A percentile compares a stretch with the other conserved stretches of the same genome.
phyloP scores from a whole-genome alignment of 257 asterid species.

The Coffea canephora region DNA sequence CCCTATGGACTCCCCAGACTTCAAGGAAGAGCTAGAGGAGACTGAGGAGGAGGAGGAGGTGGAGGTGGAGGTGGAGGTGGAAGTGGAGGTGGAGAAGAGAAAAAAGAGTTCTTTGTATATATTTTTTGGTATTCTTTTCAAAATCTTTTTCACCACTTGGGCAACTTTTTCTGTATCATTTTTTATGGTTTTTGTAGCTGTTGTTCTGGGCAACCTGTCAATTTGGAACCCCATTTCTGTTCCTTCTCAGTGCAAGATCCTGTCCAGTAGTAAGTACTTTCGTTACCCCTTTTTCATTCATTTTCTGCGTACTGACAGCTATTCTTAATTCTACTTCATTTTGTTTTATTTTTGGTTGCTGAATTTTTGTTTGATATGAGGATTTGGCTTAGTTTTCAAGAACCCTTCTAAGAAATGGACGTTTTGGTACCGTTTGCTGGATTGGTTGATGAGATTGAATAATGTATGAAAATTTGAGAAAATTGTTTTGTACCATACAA shows the following conservation, averaged over 20 bases:
- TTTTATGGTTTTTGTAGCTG: conserved; percentile 54
- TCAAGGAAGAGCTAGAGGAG: conserved; percentile 6
- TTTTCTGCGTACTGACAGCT: neutral
- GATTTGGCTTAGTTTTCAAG: neutral
- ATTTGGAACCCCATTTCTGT: conserved; percentile 83
- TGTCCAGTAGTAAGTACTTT: conserved; percentile 69
- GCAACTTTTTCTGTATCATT: conserved; percentile 44
- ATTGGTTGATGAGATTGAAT: neutral
- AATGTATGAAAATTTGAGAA: neutral
- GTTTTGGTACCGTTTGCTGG: neutral
- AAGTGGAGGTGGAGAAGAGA: conserved; percentile 31
- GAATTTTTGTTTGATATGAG: neutral
- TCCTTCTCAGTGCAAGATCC: conserved; percentile 76
- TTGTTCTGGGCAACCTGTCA: conserved; percentile 55
- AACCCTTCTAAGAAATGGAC: neutral
- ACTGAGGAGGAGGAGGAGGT: conserved; percentile 30
- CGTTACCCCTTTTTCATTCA: neutral
- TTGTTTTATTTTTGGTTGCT: neutral
- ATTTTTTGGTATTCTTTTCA: conserved; percentile 42
- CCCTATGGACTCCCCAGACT: conserved; percentile 13
- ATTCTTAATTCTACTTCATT: neutral
- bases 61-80: conserved; percentile 41
- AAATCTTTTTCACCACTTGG: conserved; percentile 35
- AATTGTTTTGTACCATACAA: neutral
- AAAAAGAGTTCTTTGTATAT: conserved; percentile 22